These are phyloP conservation scores for Calonectria fujianensis DNA, from an alignment of 2,329 filamentous ascomycete species.

Conservation along the genomic window DNA sequence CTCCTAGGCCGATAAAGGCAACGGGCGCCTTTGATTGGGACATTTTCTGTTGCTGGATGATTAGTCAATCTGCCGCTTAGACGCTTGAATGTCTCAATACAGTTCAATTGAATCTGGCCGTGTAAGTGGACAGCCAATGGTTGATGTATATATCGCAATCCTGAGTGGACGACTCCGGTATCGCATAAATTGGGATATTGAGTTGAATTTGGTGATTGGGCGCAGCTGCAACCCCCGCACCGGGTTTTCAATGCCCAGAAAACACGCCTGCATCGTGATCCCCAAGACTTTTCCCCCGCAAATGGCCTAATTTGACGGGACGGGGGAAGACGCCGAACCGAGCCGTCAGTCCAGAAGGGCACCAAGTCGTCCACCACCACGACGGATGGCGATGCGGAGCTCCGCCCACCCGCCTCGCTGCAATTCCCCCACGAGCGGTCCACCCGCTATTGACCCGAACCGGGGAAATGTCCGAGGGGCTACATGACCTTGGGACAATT, in stretches of 20 bases:
- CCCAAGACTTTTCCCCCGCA: slow-evolving; percentile 5
- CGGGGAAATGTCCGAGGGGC: slow-evolving; percentile 35
- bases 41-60: slow-evolving; percentile 20
- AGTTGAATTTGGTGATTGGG: slow-evolving; percentile 2
- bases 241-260: neutral
- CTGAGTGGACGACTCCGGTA: slow-evolving; percentile 33
- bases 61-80: neutral
- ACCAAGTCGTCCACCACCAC: slow-evolving; percentile 16
- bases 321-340: slow-evolving; percentile 36
- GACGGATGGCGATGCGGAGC: slow-evolving; percentile 34
- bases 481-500: slow-evolving; percentile 33
- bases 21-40: slow-evolving; percentile 34
- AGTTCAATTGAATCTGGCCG: neutral
- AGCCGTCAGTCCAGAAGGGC: slow-evolving; percentile 17
- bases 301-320: slow-evolving; percentile 27
- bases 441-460: slow-evolving; percentile 29
- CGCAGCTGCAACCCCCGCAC: slow-evolving; percentile 12
- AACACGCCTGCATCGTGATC: slow-evolving; percentile 23
- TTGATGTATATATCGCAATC: slow-evolving; percentile 37
- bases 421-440: slow-evolving; percentile 26
- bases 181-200: slow-evolving; percentile 14
- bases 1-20: slow-evolving; percentile 46
- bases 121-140: neutral
- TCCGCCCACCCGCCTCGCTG: slow-evolving; percentile 28
- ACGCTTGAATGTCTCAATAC: neutral